phyloP scores from a whole-genome alignment of 1,284 basidiomycete species.

The Kwoniella shivajii region DNA sequence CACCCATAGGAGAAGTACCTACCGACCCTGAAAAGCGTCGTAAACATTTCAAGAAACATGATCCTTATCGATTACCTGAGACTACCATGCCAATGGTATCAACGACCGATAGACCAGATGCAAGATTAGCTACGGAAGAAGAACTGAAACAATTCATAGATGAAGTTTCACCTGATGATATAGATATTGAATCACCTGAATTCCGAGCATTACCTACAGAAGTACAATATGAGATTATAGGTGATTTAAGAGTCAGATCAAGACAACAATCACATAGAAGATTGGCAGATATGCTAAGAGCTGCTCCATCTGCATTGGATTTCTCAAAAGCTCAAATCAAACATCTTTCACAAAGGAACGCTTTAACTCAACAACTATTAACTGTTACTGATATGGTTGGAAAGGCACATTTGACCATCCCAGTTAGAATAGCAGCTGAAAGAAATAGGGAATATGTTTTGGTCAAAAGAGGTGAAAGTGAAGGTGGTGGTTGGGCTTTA shows the following conservation, averaged over 20 bases:
- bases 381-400: conserved; percentile 92
- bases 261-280: conserved; percentile 91
- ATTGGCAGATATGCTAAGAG: conserved; percentile 84
- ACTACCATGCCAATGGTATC: conserved; percentile 57
- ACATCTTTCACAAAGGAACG: conserved; percentile 84
- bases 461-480: conserved; percentile 78
- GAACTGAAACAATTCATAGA: conserved; percentile 88
- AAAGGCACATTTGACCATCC: conserved; percentile 79
- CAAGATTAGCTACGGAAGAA: conserved; percentile 88
- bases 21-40: conserved; percentile 38
- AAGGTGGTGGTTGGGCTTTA: conserved; percentile 87
- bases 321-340: conserved; percentile 95
- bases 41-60: conserved; percentile 59
- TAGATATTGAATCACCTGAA: conserved; percentile 82
- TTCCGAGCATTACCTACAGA: conserved; percentile 93
- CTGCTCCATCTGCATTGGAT: conserved; percentile 81
- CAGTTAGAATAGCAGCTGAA: conserved; percentile 89
- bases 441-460: conserved; percentile 92
- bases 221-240: conserved; percentile 97
- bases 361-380: conserved; percentile 91
- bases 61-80: conserved; percentile 80
- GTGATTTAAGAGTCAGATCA: conserved; percentile 89
- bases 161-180: conserved; percentile 87
- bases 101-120: conserved; percentile 68
- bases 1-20: conserved; percentile 10